Percentiles rank a stretch among this genome's conserved stretches.
phyloP scores from a whole-genome alignment of 257 asterid species.

The Apocynum venetum region DNA sequence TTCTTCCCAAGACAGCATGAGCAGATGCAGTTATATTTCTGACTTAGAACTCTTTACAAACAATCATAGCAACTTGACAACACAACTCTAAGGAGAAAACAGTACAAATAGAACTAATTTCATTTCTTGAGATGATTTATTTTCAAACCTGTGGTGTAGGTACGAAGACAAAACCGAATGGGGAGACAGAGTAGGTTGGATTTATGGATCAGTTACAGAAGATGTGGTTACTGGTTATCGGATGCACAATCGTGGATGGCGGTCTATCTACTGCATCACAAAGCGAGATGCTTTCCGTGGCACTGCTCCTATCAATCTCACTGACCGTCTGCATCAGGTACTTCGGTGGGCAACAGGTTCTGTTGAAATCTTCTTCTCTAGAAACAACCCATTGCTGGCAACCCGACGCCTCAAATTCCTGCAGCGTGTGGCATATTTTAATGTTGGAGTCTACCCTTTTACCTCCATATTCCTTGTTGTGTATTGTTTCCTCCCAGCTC shows the following conservation, averaged over 20 bases:
- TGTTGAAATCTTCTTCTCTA: conserved; percentile 91
- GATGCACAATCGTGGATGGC: conserved; percentile 99
- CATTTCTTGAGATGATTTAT: neutral
- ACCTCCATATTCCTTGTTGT: conserved; percentile 81
- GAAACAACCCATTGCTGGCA: conserved; percentile 74
- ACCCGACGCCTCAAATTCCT: conserved; percentile 81
- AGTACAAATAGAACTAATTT: too few relatives aligned
- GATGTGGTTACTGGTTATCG: conserved; percentile 98
- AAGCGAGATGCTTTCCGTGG: conserved; percentile 95
- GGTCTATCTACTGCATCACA: conserved; percentile 87
- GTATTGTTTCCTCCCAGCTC: conserved; percentile 89
- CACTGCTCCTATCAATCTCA: conserved; percentile 85
- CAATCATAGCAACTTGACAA: too few relatives aligned
- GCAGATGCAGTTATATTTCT: too few relatives aligned
- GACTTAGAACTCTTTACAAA: too few relatives aligned
- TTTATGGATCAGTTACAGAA: conserved; percentile 93
- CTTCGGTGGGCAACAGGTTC: conserved; percentile 99
- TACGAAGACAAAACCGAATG: conserved; percentile 94
- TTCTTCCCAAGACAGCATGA: neutral
- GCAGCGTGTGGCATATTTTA: conserved; percentile 83
- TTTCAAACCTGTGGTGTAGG: conserved; percentile 33
- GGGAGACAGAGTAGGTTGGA: conserved; percentile 98
- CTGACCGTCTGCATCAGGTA: conserved; percentile 96
- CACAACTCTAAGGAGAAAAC: too few relatives aligned
- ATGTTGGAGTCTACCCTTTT: conserved; percentile 95